Evolutionary conservation across 75 land plant genomes (phyloP).

Genomic region (Selaginella moellendorffii): DNA sequence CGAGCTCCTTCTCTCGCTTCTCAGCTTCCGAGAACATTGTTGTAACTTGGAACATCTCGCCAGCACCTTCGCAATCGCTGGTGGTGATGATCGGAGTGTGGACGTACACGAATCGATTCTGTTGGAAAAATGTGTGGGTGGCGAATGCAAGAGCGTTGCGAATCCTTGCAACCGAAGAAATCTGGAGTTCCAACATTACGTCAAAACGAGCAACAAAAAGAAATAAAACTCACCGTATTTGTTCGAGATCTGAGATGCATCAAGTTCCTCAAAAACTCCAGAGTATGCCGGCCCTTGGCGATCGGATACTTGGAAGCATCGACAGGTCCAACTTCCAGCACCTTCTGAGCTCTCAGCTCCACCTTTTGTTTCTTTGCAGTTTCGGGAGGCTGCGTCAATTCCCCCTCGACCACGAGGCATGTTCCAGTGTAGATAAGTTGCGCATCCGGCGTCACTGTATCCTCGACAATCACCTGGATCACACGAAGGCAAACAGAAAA

Average conservation of each 20-base stretch:
- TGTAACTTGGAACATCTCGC: slow-evolving; percentile 53
- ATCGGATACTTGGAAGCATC: slow-evolving; percentile 57
- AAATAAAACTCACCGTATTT: slow-evolving; percentile 53
- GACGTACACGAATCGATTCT: slow-evolving; percentile 52
- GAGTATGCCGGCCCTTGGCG: slow-evolving; percentile 33
- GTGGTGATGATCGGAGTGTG: slow-evolving; percentile 70
- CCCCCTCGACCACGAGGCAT: slow-evolving; percentile 54
- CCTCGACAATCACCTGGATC: slow-evolving; percentile 66
- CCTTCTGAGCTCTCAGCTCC: slow-evolving; percentile 52
- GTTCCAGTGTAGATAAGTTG: slow-evolving; percentile 73
- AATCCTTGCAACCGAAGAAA: slow-evolving; percentile 54
- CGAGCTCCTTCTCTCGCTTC: slow-evolving; percentile 40
- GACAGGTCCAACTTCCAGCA: slow-evolving; percentile 17
- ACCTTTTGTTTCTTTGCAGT: slow-evolving; percentile 60
- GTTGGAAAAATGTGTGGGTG: slow-evolving; percentile 54
- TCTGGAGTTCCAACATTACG: too few species aligned
- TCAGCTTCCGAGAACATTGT: slow-evolving; percentile 38
- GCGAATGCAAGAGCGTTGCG: slow-evolving; percentile 47
- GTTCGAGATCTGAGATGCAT: slow-evolving; percentile 65
- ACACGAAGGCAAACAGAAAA: too few species aligned
- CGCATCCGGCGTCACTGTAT: slow-evolving; percentile 24
- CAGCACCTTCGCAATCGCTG: slow-evolving; percentile 22
- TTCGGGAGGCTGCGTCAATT: slow-evolving; percentile 60
- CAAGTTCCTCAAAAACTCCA: slow-evolving; percentile 40
- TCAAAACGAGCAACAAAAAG: too few species aligned